Conservation (phyloP, 192 early-diverging fungal genomes). For the Spizellomyces sp. region DNA sequence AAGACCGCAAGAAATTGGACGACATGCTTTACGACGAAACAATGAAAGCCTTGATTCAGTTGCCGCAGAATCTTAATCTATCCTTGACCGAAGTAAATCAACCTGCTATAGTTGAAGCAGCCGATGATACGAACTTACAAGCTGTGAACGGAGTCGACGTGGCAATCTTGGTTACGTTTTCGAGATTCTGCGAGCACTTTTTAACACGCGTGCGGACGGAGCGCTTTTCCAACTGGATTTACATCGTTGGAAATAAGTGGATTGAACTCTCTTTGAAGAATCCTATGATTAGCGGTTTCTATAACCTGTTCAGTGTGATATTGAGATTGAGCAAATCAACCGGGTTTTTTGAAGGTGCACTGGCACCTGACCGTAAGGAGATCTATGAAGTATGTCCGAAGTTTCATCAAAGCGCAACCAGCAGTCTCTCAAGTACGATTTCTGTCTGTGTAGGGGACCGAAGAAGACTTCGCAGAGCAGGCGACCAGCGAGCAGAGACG, state of each 20-base stretch:
- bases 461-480: conserved; percentile 5
- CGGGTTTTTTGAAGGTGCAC: not conserved
- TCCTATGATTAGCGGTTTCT: conserved; percentile 74
- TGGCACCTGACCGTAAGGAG: not conserved
- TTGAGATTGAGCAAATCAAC: conserved; percentile 25
- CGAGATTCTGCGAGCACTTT: conserved; percentile 59
- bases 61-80: conserved; percentile 52
- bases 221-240: conserved; percentile 60
- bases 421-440: not conserved
- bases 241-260: conserved; percentile 50
- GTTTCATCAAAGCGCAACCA: not conserved
- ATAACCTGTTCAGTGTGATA: conserved; percentile 59
- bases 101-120: not conserved
- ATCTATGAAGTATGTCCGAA: not conserved
- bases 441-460: not conserved
- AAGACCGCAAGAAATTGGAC: conserved; percentile 29
- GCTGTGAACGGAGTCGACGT: conserved; percentile 68
- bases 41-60: conserved; percentile 40
- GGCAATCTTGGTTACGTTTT: conserved; percentile 67
- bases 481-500: conserved; percentile 30
- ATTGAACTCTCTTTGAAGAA: conserved; percentile 55
- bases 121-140: conserved; percentile 39
- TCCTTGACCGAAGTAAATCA: conserved; percentile 37
- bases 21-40: conserved; percentile 58
- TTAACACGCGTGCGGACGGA: conserved; percentile 2